These are phyloP conservation scores for Trametes punicea DNA, from an alignment of 768 basidiomycete genomes.

Conservation along the genomic window DNA sequence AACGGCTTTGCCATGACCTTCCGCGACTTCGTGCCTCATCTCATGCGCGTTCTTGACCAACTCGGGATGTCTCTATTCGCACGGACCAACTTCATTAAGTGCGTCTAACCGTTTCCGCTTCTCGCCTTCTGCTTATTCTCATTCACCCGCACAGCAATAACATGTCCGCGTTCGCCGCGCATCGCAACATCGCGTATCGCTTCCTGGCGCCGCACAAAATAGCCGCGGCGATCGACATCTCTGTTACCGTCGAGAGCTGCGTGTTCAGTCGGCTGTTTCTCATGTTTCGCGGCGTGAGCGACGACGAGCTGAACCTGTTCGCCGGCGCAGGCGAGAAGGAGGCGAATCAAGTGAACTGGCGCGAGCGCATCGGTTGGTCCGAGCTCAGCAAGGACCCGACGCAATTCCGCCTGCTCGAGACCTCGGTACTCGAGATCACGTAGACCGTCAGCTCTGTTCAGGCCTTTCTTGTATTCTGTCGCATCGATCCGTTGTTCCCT, in stretches of 20 bases:
- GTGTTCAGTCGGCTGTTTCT: slow-evolving; percentile 83
- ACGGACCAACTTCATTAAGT: slow-evolving; percentile 82
- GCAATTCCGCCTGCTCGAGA: slow-evolving; percentile 77
- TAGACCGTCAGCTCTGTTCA: slow-evolving; percentile 9
- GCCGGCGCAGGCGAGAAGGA: slow-evolving; percentile 83
- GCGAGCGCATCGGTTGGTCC: slow-evolving; percentile 75
- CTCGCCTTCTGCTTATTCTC: slow-evolving; percentile 2
- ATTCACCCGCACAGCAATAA: slow-evolving; percentile 53
- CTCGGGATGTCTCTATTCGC: slow-evolving; percentile 82
- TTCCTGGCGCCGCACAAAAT: slow-evolving; percentile 78
- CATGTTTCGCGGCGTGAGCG: slow-evolving; percentile 78
- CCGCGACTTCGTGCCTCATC: slow-evolving; percentile 74
- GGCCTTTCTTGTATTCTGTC: neutral
- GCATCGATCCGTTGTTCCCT: neutral
- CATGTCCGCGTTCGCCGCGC: slow-evolving; percentile 64
- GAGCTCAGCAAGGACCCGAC: slow-evolving; percentile 74
- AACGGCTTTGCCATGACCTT: slow-evolving; percentile 87
- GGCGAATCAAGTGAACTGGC: slow-evolving; percentile 78
- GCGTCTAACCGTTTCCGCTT: slow-evolving; percentile 23
- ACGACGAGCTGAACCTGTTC: slow-evolving; percentile 75
- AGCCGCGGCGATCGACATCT: slow-evolving; percentile 83
- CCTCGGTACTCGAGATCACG: slow-evolving; percentile 68
- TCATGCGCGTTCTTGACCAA: slow-evolving; percentile 79
- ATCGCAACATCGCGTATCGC: slow-evolving; percentile 89
- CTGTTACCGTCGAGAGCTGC: slow-evolving; percentile 77